Base-by-base conservation (phyloP, 148 eudicot genomes). In the Pharnaceum exiguum region DNA sequence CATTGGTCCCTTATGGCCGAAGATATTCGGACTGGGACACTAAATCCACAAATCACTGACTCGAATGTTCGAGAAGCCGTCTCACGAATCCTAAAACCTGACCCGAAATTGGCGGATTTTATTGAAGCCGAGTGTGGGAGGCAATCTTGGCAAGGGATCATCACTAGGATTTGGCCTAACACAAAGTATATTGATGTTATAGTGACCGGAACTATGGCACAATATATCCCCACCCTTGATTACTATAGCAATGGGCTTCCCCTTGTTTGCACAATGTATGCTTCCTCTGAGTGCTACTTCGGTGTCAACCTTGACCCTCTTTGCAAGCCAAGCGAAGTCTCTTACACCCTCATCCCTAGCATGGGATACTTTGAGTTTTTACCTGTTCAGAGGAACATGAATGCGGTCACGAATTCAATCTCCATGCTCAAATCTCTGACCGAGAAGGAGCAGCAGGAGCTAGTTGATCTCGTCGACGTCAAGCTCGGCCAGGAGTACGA, bases 191-290 rank as follows among this genome's bases (percentile, higher is more conserved):
- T 87, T 49, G 95, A 87, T 57, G 95, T 87, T 18, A 87, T 87
- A 30, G 90, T 84, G 7, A 87, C 95, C 23, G 95, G 95, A 37
- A 72, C 90, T 23, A 87, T 87, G 95, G 77, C 90, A 54, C 95
- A 87, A 58, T 85, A 83, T 24, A 83, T 83, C 7, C 87, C 90
- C n/a, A 84, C 77, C 1, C 81, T 84, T 16, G 85, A 87, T 51
- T 73, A 79, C 54, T 84, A 81, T 55, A 77, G 85, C 55, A 82
- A 85, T 60, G 87, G 90, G 19, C 46, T 87, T 10, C 95, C 95
- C 15, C 63, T 84, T 16, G 95, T 87, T 29, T 87, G 85, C 55
- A 84, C 90, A 27, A 84, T 84, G 90, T 87, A 87, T 53, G 90
- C 87, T 1, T 87, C 95, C 0, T 87, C 90, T 0, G 90, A 87